A percentile compares a stretch with the other conserved stretches of the same genome.
phyloP scores from a whole-genome alignment of 2,329 filamentous ascomycete species.

The Nectriaceae sp. region DNA sequence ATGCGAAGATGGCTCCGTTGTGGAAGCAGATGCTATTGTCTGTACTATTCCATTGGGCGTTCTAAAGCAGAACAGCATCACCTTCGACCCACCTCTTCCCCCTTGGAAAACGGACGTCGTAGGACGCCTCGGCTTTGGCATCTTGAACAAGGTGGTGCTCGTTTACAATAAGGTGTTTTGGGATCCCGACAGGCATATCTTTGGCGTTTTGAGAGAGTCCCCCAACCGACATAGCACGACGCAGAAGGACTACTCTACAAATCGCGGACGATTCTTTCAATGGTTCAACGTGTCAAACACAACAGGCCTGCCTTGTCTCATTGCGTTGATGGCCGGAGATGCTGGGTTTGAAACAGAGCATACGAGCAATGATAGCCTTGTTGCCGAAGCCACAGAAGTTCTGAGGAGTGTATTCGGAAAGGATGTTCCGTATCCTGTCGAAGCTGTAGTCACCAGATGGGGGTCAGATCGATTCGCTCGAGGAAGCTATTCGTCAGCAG shows the following conservation, averaged over 20 bases:
- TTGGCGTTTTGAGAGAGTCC: slow-evolving; percentile 83
- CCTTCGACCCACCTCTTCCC: slow-evolving; percentile 91
- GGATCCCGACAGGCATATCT: slow-evolving; percentile 88
- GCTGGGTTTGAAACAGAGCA: slow-evolving; percentile 87
- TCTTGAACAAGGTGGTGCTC: slow-evolving; percentile 92
- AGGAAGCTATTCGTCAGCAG: slow-evolving; percentile 94
- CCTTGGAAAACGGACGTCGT: slow-evolving; percentile 83
- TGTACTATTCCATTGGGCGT: slow-evolving; percentile 90
- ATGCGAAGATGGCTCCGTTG: slow-evolving; percentile 73
- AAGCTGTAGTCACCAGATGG: slow-evolving; percentile 92
- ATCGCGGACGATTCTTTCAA: slow-evolving; percentile 90
- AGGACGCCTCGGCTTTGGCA: slow-evolving; percentile 82
- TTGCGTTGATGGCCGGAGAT: slow-evolving; percentile 94
- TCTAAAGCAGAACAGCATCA: slow-evolving; percentile 76
- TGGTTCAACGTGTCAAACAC: slow-evolving; percentile 97
- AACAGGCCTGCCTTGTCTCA: slow-evolving; percentile 81
- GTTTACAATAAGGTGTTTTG: slow-evolving; percentile 91
- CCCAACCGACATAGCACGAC: slow-evolving; percentile 68
- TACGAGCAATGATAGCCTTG: slow-evolving; percentile 71
- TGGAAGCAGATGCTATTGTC: slow-evolving; percentile 89
- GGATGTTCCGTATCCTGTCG: slow-evolving; percentile 74
- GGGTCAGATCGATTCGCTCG: slow-evolving; percentile 86
- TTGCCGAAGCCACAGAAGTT: slow-evolving; percentile 78
- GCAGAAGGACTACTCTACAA: slow-evolving; percentile 76
- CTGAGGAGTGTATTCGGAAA: slow-evolving; percentile 74